Percentiles rank a stretch among this genome's conserved stretches.
Evolutionary conservation across 2,329 filamentous ascomycete genomes (phyloP).

Genomic region (Colletotrichum echinochloae): DNA sequence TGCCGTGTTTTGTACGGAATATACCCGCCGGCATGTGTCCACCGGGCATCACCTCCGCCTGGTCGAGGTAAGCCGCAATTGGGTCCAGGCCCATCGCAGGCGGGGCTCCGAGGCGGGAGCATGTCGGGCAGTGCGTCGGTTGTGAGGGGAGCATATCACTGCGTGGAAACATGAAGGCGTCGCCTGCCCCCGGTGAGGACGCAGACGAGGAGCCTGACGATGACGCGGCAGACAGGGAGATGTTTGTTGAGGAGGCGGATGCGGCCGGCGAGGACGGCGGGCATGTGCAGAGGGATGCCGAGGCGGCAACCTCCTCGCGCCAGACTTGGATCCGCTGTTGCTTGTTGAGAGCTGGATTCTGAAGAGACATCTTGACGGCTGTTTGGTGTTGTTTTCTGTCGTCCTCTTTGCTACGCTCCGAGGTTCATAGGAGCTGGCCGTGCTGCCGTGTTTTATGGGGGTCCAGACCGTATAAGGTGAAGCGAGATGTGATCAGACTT

Average conservation of each 20-base stretch:
- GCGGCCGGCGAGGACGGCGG: slow-evolving; percentile 48
- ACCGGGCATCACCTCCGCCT: slow-evolving; percentile 6
- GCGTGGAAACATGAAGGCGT: slow-evolving; percentile 40
- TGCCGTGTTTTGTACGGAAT: slow-evolving; percentile 31
- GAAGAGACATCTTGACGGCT: slow-evolving; percentile 26
- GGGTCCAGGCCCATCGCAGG: slow-evolving; percentile 36
- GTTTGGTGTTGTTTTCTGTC: not conserved
- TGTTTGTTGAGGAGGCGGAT: slow-evolving; percentile 42
- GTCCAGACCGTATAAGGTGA: not conserved
- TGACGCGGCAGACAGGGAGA: slow-evolving; percentile 42
- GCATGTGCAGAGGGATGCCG: slow-evolving; percentile 50
- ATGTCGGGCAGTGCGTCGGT: slow-evolving; percentile 32
- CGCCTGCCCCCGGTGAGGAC: slow-evolving; percentile 23
- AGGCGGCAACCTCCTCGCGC: slow-evolving; percentile 60
- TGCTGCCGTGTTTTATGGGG: slow-evolving; percentile 1
- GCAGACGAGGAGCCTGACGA: slow-evolving; percentile 43
- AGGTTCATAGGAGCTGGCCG: not conserved
- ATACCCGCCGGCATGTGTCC: slow-evolving; percentile 11
- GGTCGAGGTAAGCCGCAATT: slow-evolving; percentile 22
- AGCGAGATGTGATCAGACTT: not conserved
- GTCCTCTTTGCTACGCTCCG: not conserved
- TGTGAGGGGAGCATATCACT: slow-evolving; percentile 37
- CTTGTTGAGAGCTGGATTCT: slow-evolving; percentile 19
- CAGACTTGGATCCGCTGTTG: slow-evolving; percentile 59
- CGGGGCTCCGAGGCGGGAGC: slow-evolving; percentile 38